A percentile compares a stretch with the other conserved stretches of the same genome.
These are phyloP conservation scores for Xylaria bambusicola DNA, from an alignment of 495 filamentous ascomycete species.

Conservation along the genomic window DNA sequence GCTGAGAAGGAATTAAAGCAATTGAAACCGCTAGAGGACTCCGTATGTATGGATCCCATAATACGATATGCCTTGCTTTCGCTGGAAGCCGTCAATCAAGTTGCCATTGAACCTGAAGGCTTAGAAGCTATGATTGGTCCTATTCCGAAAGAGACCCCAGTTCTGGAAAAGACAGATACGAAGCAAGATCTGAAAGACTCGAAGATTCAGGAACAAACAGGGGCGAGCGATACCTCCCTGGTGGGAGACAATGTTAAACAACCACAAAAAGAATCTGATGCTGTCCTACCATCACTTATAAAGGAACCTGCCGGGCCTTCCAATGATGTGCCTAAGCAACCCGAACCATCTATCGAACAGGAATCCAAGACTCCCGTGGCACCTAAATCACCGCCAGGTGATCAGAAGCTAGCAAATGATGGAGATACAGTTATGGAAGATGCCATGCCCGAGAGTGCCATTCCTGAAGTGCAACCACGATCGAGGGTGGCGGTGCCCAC, in stretches of 20 bases:
- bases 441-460: conserved; percentile 41
- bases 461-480: conserved; percentile 25
- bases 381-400: conserved; percentile 13
- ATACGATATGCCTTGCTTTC: conserved; percentile 37
- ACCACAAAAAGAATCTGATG: conserved; percentile 27
- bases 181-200: conserved; percentile 41
- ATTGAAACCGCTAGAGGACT: conserved; percentile 33
- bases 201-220: conserved; percentile 42
- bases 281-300: conserved; percentile 19
- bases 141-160: conserved; percentile 32
- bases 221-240: conserved; percentile 33
- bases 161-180: conserved; percentile 34
- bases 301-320: conserved; percentile 24
- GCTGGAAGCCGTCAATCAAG: conserved; percentile 35
- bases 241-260: conserved; percentile 27
- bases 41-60: conserved; percentile 28
- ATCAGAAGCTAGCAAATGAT: conserved; percentile 26
- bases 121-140: conserved; percentile 37
- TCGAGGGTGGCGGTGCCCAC: conserved; percentile 11
- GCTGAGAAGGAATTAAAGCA: conserved; percentile 44
- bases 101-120: conserved; percentile 36
- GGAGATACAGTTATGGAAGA: conserved; percentile 43
- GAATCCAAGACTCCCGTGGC: conserved; percentile 30
- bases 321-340: conserved; percentile 21
- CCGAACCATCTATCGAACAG: conserved; percentile 30